Evolutionary conservation across 1,284 basidiomycete species (phyloP), one percentile per base, ranked within the genome.

Genomic region (Neotropicomus parvogracilis): DNA sequence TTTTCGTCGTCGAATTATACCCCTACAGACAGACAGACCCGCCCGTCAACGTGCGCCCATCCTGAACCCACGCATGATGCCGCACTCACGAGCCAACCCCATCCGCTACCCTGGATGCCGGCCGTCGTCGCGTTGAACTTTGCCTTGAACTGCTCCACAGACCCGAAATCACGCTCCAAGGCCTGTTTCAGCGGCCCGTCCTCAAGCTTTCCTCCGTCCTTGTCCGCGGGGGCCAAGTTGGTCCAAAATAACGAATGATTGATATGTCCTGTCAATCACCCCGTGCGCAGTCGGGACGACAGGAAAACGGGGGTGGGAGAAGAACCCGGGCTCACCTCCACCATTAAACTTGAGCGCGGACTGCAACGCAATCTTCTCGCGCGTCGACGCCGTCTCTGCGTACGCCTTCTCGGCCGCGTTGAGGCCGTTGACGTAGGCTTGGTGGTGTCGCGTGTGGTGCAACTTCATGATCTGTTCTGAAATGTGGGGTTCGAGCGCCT

Each of bases 161-260:
- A 84, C 46, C 93, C 94, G 69, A 95, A 99, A 60, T 88, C 85
- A 49, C 80, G 76, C 57, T 88, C 77, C 67, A 99, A 83, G 40
- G 91, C 88, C 44, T 81, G 71, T 72, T 90, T 91, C 54, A 99
- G 78, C 12, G 83, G 74, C 20, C 94, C 91, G 28, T 78, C 79
- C 52, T 70, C 58, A 43, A 93, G 74, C 64, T 80, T 82, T 44
- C 87, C 86, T 59, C 88, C 84, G 54, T 80, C 67, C 58, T 67
- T 65, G 21, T 73, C 74, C 26, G 73, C 72, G 17, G 85, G 77
- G 1, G 91, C 87, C 57, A 97, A 82, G 75, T 97, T 98, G 73
- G 88, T 93, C 97, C 95, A 99, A 80, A 99, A 99, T 46, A 99
- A 80, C 36, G 93, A 85, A 69, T 93, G 91, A 71, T 93, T 93